Conservation (phyloP, 2,329 filamentous ascomycete genomes). For the Huntiella moniliformis region DNA sequence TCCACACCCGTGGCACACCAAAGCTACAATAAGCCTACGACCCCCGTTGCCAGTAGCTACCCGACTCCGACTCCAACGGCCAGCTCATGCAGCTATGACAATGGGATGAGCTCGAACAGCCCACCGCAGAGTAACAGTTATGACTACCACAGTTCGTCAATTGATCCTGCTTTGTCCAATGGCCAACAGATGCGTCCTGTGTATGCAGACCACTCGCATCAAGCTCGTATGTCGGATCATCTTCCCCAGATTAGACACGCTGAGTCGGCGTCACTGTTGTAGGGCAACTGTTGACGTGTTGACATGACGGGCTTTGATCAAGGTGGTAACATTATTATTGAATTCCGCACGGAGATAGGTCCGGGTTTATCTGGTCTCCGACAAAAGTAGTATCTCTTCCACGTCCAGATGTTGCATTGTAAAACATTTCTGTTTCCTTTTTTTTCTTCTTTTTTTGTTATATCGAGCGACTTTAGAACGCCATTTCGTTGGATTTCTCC, state of each 20-base stretch:
- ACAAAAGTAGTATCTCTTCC: too few relatives aligned
- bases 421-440: constrained; percentile 6
- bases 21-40: constrained; percentile 7
- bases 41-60: constrained; percentile 9
- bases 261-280: constrained; percentile 6
- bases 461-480: too few relatives aligned
- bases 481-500: too few relatives aligned
- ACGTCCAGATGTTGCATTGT: not conserved
- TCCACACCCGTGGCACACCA: constrained; percentile 3
- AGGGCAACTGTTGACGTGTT: not conserved
- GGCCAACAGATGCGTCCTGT: not conserved
- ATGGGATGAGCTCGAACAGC: constrained; percentile 4
- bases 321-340: too few relatives aligned
- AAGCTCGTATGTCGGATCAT: constrained; percentile 8
- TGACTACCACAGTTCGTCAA: constrained; percentile 23
- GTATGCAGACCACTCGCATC: constrained; percentile 4
- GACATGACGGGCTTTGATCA: not conserved
- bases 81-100: constrained; percentile 9
- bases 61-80: constrained; percentile 9
- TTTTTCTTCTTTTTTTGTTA: not conserved
- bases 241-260: constrained; percentile 7
- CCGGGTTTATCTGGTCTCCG: too few relatives aligned
- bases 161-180: constrained; percentile 41
- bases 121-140: constrained; percentile 27
- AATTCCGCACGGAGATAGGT: too few relatives aligned